Evolutionary conservation across 257 asterid species (phyloP), one percentile per base, ranked within the genome.

Genomic region (Ilex aquifolium): DNA sequence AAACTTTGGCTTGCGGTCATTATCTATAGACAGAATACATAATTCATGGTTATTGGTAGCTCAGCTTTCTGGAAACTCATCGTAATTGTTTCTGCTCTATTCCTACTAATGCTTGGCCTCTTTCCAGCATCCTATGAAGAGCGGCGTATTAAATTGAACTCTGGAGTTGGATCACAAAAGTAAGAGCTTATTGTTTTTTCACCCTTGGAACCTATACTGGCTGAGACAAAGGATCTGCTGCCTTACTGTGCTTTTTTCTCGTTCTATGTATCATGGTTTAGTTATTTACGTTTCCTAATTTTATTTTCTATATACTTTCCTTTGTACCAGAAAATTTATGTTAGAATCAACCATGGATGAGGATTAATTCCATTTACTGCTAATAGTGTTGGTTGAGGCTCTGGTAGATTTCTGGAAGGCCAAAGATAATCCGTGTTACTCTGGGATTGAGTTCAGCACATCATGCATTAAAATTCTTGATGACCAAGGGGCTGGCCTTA

Each of bases 61-160:
- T n/a, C 17, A 49, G 14, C 54, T 11, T 6, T 49, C 14, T 49
- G 54, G 5, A 6, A 49, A 6, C 10, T 12, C 17, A 49, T 49
- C 0, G 6, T 3, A 49, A 12, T n/a, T n/a, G 17, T 49, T 49
- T 49, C 54, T 49, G 10, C 14, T 16, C 31, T 5, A 14, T 15
- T 53, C 3, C 30, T 53, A 53, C 57, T 53, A 21, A 53, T 21
- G 8, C 11, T 17, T n/a, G 5, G 3, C 5, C 15, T 53, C 13
- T 75, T 75, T 75, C 62, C 94, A 92, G 99, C 97, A 52, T 85
- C 97, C 14, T 92, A 89, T 21, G 97, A 92, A 63, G 97, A 92
- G 67, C 89, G 96, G 16, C 77, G 90, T 36, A 79, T 79, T 56
- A 92, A 83, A 69, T 42, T 76, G 61, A 73, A 46, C 16, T 62